Conservation (phyloP, 2,329 filamentous ascomycete genomes). For the Exophiala lecanii-corni region DNA sequence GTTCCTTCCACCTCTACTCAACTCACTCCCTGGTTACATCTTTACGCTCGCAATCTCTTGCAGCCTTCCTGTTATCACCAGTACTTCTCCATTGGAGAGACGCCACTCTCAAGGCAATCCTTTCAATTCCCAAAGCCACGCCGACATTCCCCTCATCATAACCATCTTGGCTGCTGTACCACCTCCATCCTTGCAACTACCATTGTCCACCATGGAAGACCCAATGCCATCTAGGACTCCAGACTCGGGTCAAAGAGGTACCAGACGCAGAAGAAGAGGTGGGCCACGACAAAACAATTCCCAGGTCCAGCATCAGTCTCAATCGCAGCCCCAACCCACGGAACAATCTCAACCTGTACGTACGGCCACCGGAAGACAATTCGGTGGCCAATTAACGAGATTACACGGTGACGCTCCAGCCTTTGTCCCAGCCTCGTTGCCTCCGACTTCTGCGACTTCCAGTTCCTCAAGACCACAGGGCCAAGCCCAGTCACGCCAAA, state of each 20-base stretch:
- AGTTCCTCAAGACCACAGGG: slow-evolving; percentile 4
- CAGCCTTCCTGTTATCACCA: no score
- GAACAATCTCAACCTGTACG: slow-evolving; percentile 1
- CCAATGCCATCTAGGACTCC: slow-evolving; percentile 2
- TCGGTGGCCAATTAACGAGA: slow-evolving; percentile 27
- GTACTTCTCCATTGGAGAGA: no score
- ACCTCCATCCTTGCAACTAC: neutral
- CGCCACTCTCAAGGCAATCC: neutral
- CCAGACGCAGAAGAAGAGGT: slow-evolving; percentile 18
- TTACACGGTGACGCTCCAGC: slow-evolving; percentile 37
- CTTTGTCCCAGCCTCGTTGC: slow-evolving; percentile 36
- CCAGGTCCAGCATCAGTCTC: slow-evolving; percentile 2
- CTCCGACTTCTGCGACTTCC: slow-evolving; percentile 7
- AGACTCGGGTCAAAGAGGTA: slow-evolving; percentile 17
- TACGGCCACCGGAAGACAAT: slow-evolving; percentile 18
- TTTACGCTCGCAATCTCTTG: no score
- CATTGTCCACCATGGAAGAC: slow-evolving; percentile 11
- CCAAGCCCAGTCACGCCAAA: slow-evolving; percentile 6
- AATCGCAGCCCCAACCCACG: slow-evolving; percentile 2
- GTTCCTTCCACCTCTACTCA: no score
- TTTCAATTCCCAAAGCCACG: no score
- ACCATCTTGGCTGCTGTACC: no score
- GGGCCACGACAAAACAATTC: slow-evolving; percentile 1
- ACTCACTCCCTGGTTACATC: no score
- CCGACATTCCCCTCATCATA: no score